These are phyloP conservation scores for Diospyros lotus DNA, from an alignment of 148 eudicot genomes.

Conservation along the genomic window DNA sequence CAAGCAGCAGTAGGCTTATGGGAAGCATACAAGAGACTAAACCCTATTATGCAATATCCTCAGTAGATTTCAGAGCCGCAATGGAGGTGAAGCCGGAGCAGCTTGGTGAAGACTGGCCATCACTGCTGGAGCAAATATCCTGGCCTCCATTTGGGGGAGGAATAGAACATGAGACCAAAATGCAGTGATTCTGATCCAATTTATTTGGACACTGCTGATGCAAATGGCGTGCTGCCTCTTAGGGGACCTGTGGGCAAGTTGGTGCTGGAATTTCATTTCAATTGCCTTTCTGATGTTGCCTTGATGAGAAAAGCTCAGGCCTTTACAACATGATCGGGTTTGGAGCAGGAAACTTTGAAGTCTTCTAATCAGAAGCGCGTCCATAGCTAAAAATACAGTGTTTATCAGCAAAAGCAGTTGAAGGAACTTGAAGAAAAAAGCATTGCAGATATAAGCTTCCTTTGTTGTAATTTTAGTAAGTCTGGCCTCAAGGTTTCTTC, in stretches of 20 bases:
- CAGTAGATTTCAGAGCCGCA: conserved; percentile 53
- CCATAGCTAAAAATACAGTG: conserved; percentile 14
- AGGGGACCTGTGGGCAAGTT: conserved; percentile 4
- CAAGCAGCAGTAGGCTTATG: conserved; percentile 24
- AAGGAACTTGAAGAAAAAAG: conserved; percentile 21
- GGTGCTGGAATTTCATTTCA: conserved; percentile 10
- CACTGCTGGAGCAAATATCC: conserved; percentile 47
- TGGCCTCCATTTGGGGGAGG: conserved; percentile 45
- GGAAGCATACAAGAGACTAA: conserved; percentile 31
- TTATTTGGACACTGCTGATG: conserved; percentile 10
- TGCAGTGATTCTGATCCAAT: conserved; percentile 5
- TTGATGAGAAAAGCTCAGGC: conserved; percentile 11
- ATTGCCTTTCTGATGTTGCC: conserved; percentile 15
- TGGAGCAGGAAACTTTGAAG: conserved; percentile 8
- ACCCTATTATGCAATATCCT: conserved; percentile 29
- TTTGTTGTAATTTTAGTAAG: conserved; percentile 45
- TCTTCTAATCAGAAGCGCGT: conserved; percentile 16
- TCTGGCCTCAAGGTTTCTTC: conserved; percentile 18
- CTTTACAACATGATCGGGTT: conserved; percentile 11
- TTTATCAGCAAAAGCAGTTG: conserved; percentile 20
- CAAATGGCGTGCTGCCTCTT: conserved; percentile 13
- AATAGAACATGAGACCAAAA: conserved; percentile 21
- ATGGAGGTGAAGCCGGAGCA: conserved; percentile 63
- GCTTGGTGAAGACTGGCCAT: conserved; percentile 67
- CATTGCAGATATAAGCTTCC: conserved; percentile 24